Percentiles rank a stretch among this genome's conserved stretches.
Conservation (phyloP, 495 filamentous ascomycete genomes). For the Penicillium macrosclerotiorum region DNA sequence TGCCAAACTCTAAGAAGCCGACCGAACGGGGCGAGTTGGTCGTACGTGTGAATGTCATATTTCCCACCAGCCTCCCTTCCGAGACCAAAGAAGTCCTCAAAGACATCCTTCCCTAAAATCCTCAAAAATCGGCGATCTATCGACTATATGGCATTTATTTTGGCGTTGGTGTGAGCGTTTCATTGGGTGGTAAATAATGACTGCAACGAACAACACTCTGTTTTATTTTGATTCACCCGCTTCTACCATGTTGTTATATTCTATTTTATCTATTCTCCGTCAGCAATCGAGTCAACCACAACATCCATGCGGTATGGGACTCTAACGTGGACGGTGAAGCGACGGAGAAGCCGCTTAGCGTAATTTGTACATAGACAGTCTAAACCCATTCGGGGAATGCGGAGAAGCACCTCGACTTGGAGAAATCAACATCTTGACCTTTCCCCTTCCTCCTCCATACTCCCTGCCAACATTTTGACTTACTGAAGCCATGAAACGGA, state of each 20-base stretch:
- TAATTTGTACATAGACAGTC: constrained; percentile 10
- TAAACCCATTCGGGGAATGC: constrained; percentile 25
- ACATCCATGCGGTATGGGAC: background rate
- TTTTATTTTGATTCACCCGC: background rate
- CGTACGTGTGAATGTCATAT: constrained; percentile 87
- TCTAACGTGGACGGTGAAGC: background rate
- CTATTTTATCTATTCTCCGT: background rate
- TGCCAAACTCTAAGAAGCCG: constrained; percentile 89
- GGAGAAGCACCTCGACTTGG: constrained; percentile 22
- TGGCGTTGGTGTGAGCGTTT: constrained; percentile 30
- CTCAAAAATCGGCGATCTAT: no score
- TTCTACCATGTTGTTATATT: background rate
- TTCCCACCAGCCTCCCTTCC: constrained; percentile 71
- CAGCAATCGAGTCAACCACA: background rate
- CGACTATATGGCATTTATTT: constrained; percentile 30
- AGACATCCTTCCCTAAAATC: constrained; percentile 60
- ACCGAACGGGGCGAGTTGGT: constrained; percentile 81
- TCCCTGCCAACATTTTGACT: background rate
- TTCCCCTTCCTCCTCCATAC: background rate
- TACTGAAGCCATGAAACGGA: constrained; percentile 64
- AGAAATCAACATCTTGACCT: constrained; percentile 11
- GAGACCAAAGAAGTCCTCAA: constrained; percentile 75
- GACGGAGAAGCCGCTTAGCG: background rate
- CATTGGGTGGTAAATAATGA: constrained; percentile 17
- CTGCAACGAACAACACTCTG: background rate